These are phyloP conservation scores for Monosporascus cannonballus DNA, from an alignment of 2,329 filamentous ascomycete genomes.

Conservation along the genomic window DNA sequence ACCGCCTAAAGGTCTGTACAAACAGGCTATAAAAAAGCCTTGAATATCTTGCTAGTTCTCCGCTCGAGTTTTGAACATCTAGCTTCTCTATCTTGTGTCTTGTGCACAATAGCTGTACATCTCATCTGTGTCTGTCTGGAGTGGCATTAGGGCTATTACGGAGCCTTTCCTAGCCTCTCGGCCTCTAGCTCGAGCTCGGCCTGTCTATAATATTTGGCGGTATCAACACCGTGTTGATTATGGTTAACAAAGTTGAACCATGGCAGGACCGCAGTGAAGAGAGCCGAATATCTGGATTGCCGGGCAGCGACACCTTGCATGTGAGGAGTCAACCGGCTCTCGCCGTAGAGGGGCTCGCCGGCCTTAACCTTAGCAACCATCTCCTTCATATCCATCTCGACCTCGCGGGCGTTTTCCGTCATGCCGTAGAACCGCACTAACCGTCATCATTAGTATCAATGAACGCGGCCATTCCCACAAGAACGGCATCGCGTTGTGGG, in stretches of 20 bases:
- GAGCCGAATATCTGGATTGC: conserved; percentile 85
- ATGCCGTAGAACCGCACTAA: conserved; percentile 93
- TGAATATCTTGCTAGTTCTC: too few relatives aligned
- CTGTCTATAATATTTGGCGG: conserved; percentile 95
- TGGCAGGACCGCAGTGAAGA: conserved; percentile 78
- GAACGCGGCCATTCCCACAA: background rate
- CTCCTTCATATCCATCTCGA: conserved; percentile 95
- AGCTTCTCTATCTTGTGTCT: background rate
- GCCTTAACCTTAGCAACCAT: conserved; percentile 97
- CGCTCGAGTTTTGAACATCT: too few relatives aligned
- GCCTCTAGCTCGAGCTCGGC: conserved; percentile 90
- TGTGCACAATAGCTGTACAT: conserved; percentile 8
- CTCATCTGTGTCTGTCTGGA: background rate
- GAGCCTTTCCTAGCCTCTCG: conserved; percentile 43
- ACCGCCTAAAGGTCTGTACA: too few relatives aligned
- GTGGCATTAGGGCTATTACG: background rate
- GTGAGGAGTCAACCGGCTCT: conserved; percentile 70
- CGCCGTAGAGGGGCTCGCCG: conserved; percentile 84
- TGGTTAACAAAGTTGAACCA: conserved; percentile 99
- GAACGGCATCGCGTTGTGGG: background rate
- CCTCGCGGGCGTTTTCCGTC: conserved; percentile 83
- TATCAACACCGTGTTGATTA: conserved; percentile 91
- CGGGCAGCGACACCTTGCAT: conserved; percentile 90
- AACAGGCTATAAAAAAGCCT: too few relatives aligned
- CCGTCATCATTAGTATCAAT: conserved; percentile 1